These are phyloP conservation scores for Phyllosticta capitalensis DNA, from an alignment of 2,329 filamentous ascomycete species.

Conservation along the genomic window DNA sequence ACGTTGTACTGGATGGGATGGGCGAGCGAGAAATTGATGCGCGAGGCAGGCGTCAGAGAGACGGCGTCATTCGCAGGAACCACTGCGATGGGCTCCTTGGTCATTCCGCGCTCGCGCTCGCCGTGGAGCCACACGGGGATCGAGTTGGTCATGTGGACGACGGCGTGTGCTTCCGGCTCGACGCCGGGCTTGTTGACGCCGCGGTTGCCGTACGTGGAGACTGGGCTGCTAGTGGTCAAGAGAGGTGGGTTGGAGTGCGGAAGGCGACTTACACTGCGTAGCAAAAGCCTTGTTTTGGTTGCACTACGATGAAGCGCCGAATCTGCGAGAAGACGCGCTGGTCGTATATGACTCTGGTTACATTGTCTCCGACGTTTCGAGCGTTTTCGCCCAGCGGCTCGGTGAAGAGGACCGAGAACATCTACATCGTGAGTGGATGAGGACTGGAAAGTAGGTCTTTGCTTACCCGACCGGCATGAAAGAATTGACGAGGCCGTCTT, in stretches of 20 bases:
- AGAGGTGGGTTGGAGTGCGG: neutral
- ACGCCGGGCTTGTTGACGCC: conserved; percentile 30
- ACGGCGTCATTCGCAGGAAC: conserved; percentile 14
- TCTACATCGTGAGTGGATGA: neutral
- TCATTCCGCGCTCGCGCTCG: conserved; percentile 22
- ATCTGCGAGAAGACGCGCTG: conserved; percentile 17
- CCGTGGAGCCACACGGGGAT: neutral
- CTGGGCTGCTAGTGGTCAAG: conserved; percentile 23
- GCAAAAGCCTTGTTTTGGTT: conserved; percentile 15
- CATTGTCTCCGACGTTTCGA: neutral
- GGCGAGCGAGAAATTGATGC: conserved; percentile 33
- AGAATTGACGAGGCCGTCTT: neutral
- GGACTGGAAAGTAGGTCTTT: neutral
- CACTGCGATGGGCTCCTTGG: conserved; percentile 27
- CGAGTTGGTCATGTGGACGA: conserved; percentile 21
- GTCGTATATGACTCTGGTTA: conserved; percentile 12
- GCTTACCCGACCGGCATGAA: neutral
- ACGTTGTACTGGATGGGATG: conserved; percentile 36
- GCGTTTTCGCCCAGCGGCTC: conserved; percentile 1
- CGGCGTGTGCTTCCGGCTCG: conserved; percentile 26
- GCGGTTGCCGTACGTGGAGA: conserved; percentile 31
- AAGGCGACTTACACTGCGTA: conserved; percentile 17
- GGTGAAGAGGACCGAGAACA: conserved; percentile 5
- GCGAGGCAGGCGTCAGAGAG: conserved; percentile 25
- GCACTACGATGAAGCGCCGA: conserved; percentile 20